Conservation (phyloP, 495 filamentous ascomycete genomes). For the Penicillium canescens region DNA sequence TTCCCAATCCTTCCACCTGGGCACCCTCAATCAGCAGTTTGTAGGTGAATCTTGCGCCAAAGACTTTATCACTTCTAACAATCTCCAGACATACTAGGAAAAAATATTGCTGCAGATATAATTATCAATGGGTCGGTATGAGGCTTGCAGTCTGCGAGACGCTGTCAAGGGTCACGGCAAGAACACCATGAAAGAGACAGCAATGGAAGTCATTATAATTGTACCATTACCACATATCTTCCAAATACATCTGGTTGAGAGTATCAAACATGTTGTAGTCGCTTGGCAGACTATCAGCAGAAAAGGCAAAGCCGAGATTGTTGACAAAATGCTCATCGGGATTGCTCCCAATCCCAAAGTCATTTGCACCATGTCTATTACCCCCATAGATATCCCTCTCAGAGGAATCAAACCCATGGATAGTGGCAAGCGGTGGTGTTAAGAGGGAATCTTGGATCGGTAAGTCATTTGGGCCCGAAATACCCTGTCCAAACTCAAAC, state of each 20-base stretch:
- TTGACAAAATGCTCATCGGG: conserved; percentile 21
- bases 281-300: conserved; percentile 23
- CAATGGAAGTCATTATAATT: not conserved
- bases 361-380: not conserved
- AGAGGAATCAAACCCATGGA: not conserved
- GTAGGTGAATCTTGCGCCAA: conserved; percentile 26
- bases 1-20: conserved; percentile 59
- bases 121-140: conserved; percentile 2
- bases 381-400: not conserved
- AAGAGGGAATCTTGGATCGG: not conserved
- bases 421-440: not conserved
- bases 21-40: conserved; percentile 55
- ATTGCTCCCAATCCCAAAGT: not conserved
- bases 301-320: conserved; percentile 26
- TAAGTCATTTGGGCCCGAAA: too few species aligned
- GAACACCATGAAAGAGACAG: not conserved
- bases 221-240: conserved; percentile 21
- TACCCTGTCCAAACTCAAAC: too few species aligned
- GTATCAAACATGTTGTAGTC: conserved; percentile 33
- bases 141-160: not conserved
- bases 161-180: not conserved
- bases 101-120: conserved; percentile 63
- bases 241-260: conserved; percentile 27
- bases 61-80: conserved; percentile 1
- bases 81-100: conserved; percentile 51